Evolutionary conservation across 2,329 filamentous ascomycete species (phyloP), one percentile per base, ranked within the genome.

Genomic region (Aspergillus ibericus): DNA sequence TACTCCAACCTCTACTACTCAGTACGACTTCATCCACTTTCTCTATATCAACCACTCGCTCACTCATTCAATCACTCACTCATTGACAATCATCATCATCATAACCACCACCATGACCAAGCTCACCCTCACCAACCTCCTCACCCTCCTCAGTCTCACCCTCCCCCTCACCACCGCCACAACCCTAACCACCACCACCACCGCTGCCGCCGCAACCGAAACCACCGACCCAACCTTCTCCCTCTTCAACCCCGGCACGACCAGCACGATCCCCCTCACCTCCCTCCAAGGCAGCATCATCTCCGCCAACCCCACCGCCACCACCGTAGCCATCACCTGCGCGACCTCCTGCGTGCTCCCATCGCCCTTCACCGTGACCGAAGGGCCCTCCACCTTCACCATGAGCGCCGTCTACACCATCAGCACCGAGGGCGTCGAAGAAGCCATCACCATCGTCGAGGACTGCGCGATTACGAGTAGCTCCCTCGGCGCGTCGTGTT

Each of bases 361-460:
- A 4, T 55, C 53, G 13, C 64, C 63, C 1, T 12, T 63, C 10
- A 68, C 66, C 50, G 22, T 64, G 3, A 66, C 63, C 22, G 53
- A 63, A 36, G 64, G 66, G 4, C 64, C 63, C 8, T 68, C 66
- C 12, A 68, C 64, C 49, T 64, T 53, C 34, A 53, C 53, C 22
- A 25, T 61, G 20, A 56, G 50, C 18, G 60, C 61, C n/a, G 50
- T 59, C 22, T 59, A 57, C 34, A 18, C 62, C 4, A 55, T 58
- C 22, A 44, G 44, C 22, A 53, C 42, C 3, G 1, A 20, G 16
- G 61, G 59, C 6, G 42, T 56, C 5, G 34, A 55, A 3, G 60
- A 40, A 9, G 59, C 36, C 2, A 8, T 59, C 15, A 62, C 64
- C 7, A 15, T 63, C 0, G 38, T 56, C 1, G 40, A 62, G 13